Base-by-base conservation (phyloP, 768 basidiomycete genomes). In the Roridomyces roridus region DNA sequence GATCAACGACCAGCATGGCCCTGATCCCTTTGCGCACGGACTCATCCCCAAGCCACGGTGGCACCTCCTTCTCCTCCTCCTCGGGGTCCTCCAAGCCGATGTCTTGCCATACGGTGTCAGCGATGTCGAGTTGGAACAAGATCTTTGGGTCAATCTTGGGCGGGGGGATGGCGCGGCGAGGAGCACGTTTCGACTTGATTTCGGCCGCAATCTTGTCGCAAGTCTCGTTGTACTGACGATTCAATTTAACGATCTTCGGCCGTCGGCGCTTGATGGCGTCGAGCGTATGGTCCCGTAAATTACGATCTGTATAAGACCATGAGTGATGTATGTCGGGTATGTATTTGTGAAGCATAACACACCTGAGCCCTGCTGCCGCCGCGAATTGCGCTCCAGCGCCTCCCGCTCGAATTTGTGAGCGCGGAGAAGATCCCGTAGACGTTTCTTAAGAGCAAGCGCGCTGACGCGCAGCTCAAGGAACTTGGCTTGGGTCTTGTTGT, bases 61-160 rank as follows among this genome's bases (percentile, higher is more conserved):
- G n/a, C n/a, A n/a, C n/a, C n/a, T n/a, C n/a, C n/a, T n/a, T n/a
- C n/a, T n/a, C n/a, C n/a, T n/a, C n/a, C n/a, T n/a, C n/a, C n/a
- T n/a, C n/a, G n/a, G n/a, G n/a, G n/a, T n/a, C n/a, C n/a, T n/a
- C n/a, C n/a, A n/a, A 59, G 2, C 71, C 71, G 39, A 65, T 18
- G 50, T 74, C 69, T 44, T 72, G 66, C 72, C 74, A 77, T 15
- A 76, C 73, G 17, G 63, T 58, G 57, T 73, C 72, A 65, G 76
- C 74, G 26, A 77, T 71, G 63, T 76, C 73, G 0, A 77, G 60
- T 2, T 52, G 48, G 40, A 68, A 77, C 3, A 77, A 42, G 1
- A 62, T 57, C 10, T 64, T 46, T 10, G 23, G 24, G 1, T 60
- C 51, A 31, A 76, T 71, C 6, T 43, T 44, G 5, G 46, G 39